Base-by-base conservation (phyloP, 2,329 filamentous ascomycete species). In the Acarospora socialis region DNA sequence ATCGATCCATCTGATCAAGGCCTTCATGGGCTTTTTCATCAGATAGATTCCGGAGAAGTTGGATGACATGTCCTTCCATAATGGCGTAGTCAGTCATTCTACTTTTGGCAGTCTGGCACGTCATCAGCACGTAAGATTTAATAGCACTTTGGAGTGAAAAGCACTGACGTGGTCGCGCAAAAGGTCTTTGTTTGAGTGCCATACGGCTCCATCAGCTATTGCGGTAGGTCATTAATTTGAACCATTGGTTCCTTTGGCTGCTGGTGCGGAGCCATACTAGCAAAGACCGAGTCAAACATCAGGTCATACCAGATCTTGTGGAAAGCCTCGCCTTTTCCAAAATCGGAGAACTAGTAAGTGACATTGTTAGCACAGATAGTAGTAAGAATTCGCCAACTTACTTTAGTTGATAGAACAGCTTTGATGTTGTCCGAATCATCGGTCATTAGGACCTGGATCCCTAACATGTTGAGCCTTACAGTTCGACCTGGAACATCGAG, bases 1-100 rank as follows among this genome's bases (percentile, higher is more conserved):
- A 32, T 13, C 29, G 29, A 23, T 32, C 29, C 8, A 32, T 26
- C 7, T 32, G 29, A 21, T 32, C 29, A 12, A 32, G 20, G 15
- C 17, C 13, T 7, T 32, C 18, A 23, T 32, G 20, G 12, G 29
- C 13, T 13, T 24, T 8, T 8, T 17, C 18, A 13, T 32, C 29
- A 5, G 9, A 22, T 4, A 32, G 18, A 13, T 29, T 24, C 18
- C 13, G 29, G 20, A 32, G 10, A 8, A 32, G 29, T 13, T 12
- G 14, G 13, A 21, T 13, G 5, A 32, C 17, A 17, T 32, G 29
- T 12, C 20, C 12, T 18, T 32, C 29, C 7, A 17, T 32, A 1
- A 32, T 21, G 21, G 17, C 21, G 13, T 32, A 32, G 18, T 32
- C 29, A 22, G 29, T 32, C 7, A 13, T 9, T 17, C 29, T 22